Evolutionary conservation across 352 stramenopile species (phyloP).

Genomic region (Globisporangium nodosum): DNA sequence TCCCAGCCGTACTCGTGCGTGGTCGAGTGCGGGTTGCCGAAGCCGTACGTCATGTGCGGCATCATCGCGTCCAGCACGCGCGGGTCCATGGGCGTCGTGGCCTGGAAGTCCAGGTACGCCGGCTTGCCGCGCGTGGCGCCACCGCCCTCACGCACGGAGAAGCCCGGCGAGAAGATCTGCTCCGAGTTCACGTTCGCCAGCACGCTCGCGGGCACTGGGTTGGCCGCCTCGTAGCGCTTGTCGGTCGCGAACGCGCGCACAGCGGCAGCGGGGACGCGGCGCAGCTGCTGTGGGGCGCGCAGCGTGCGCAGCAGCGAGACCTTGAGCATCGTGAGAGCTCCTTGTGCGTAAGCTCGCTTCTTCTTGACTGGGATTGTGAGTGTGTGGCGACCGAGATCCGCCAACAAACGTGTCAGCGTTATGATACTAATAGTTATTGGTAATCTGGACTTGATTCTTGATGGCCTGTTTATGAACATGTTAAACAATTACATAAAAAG

Average conservation of each 20-base stretch:
- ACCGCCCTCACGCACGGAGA: conserved; percentile 63
- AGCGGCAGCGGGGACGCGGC: no score
- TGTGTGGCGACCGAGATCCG: no score
- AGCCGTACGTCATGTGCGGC: conserved; percentile 94
- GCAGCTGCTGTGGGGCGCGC: no score
- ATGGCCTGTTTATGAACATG: no score
- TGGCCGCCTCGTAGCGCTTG: conserved; percentile 82
- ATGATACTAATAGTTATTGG: no score
- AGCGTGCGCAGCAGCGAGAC: no score
- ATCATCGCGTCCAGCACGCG: conserved; percentile 98
- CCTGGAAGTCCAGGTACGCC: conserved; percentile 94
- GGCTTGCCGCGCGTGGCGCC: conserved; percentile 71
- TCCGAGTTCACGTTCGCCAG: conserved; percentile 70
- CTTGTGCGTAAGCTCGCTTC: no score
- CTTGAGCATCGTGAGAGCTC: no score
- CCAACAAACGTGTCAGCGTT: no score
- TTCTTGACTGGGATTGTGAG: no score
- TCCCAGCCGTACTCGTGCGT: conserved; percentile 99
- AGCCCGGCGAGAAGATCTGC: conserved; percentile 82
- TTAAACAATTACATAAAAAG: no score
- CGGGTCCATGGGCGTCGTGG: conserved; percentile 98
- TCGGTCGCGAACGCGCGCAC: conserved; percentile 36
- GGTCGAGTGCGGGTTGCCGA: conserved; percentile 98
- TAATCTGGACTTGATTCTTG: no score
- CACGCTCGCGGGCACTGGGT: conserved; percentile 81